phyloP scores from a whole-genome alignment of 2,329 filamentous ascomycete genomes.

The Aspergillus sp. region DNA sequence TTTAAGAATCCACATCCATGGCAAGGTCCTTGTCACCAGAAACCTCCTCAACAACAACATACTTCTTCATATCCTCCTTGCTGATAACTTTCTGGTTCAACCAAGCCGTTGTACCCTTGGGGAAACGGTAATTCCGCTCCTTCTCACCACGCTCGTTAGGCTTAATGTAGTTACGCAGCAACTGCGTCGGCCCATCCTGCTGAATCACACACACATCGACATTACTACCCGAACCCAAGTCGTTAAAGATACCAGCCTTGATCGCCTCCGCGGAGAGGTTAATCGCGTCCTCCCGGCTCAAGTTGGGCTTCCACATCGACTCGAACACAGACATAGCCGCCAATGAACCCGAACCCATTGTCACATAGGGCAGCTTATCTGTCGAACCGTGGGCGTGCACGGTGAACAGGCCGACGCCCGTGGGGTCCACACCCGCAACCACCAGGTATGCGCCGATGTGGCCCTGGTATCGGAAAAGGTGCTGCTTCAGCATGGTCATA shows the following conservation, averaged over 20 bases:
- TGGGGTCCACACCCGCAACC: conserved; percentile 92
- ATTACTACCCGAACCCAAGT: conserved; percentile 92
- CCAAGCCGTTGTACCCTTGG: conserved; percentile 85
- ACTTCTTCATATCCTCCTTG: conserved; percentile 89
- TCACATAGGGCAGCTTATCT: conserved; percentile 98
- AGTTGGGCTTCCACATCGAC: conserved; percentile 78
- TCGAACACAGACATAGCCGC: conserved; percentile 98
- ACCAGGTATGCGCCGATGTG: conserved; percentile 97
- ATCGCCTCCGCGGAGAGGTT: conserved; percentile 80
- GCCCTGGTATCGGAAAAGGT: conserved; percentile 97
- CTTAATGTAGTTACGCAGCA: conserved; percentile 86
- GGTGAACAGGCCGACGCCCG: conserved; percentile 90
- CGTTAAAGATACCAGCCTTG: conserved; percentile 96
- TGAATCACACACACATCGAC: conserved; percentile 96
- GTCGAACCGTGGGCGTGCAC: conserved; percentile 97
- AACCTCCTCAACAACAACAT: conserved; percentile 84
- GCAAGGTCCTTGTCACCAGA: conserved; percentile 58
- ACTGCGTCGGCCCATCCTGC: conserved; percentile 76
- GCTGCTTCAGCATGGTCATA: conserved; percentile 99
- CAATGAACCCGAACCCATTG: conserved; percentile 93
- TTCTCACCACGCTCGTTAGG: conserved; percentile 89
- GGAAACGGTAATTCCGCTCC: conserved; percentile 87
- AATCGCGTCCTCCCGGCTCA: conserved; percentile 75
- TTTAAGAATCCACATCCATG: conserved; percentile 56
- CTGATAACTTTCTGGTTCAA: conserved; percentile 94